Base-by-base conservation (phyloP, 495 filamentous ascomycete species). In the Xylaria sp. region DNA sequence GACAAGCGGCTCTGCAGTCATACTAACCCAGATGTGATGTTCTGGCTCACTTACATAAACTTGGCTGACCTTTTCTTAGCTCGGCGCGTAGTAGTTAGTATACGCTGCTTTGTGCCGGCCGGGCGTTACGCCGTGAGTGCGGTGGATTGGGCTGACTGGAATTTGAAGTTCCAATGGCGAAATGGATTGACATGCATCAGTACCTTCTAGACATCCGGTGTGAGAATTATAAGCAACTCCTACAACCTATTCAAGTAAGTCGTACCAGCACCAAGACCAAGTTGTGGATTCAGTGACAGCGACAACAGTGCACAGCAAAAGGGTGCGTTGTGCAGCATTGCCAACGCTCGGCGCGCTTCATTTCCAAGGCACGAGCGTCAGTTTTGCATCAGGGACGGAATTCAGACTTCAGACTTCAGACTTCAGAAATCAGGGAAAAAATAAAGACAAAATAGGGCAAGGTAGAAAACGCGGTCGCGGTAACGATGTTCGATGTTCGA, bases 21-120 rank as follows among this genome's bases (percentile, higher is more conserved):
- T 52, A 52, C n/a, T n/a, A n/a, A n/a, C n/a, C n/a, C 26, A 52
- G 40, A 62, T 31, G 31, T 21, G 5, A 44, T 43, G 21, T 7
- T 24, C 19, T 11, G 35, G 58, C 58, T 61, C 41, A 62, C 58
- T 61, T 61, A 62, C 59, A 11, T 62, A 33, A n/a, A 58, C 31
- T 37, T 37, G 7, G 24, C 33, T 35, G 9, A 8, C 40, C 37
- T 63, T 63, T 63, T 31, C 57, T 59, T 46, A 48, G 61, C 41
- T 29, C 40, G 24, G 61, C 61, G 61, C 61, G 61, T 63, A 63
- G 31, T n/a, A n/a, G n/a, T n/a, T n/a, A n/a, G n/a, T n/a, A 37
- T 2, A 48, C 5, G 40, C 29, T 62, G 37, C 59, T 12, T 15
- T 43, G 35, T 62, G 11, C 21, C 37, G 35, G 43, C 33, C 33